Percentiles rank a stretch among this genome's conserved stretches.
Evolutionary conservation across 441 rosid genomes (phyloP).

Genomic region (Jatropha podagrica): DNA sequence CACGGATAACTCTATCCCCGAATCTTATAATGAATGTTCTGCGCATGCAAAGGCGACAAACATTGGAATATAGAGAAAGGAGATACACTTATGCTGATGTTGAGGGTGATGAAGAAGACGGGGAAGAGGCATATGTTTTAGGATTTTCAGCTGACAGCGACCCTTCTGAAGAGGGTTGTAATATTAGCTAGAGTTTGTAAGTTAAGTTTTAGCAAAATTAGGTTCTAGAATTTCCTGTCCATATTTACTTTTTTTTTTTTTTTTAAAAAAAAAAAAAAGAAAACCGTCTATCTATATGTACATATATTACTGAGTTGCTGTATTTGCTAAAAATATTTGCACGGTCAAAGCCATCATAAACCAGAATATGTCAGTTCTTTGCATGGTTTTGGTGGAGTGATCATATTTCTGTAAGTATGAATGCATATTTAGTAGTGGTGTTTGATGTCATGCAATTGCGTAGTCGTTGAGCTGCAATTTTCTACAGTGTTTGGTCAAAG

Average conservation of each 20-base stretch:
- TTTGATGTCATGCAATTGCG: too few species aligned
- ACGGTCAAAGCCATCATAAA: too few species aligned
- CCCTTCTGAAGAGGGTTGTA: slow-evolving; percentile 41
- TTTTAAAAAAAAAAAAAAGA: too few species aligned
- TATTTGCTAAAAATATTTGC: background rate
- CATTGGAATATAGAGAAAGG: slow-evolving; percentile 48
- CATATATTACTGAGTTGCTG: background rate
- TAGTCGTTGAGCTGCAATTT: too few species aligned
- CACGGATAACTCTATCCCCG: slow-evolving; percentile 45
- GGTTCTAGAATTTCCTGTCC: background rate
- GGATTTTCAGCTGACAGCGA: slow-evolving; percentile 31
- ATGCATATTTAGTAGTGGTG: too few species aligned
- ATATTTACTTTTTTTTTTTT: background rate
- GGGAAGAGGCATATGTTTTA: slow-evolving; percentile 30
- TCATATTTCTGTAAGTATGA: too few species aligned
- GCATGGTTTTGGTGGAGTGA: too few species aligned
- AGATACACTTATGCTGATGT: slow-evolving; percentile 39
- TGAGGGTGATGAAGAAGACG: slow-evolving; percentile 43
- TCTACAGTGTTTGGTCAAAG: too few species aligned
- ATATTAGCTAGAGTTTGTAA: slow-evolving; percentile 41
- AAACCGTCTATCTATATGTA: too few species aligned
- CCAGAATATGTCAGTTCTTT: too few species aligned
- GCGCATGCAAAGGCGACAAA: slow-evolving; percentile 65
- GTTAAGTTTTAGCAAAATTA: background rate
- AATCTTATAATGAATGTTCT: slow-evolving; percentile 67